These are phyloP conservation scores for Heliamphora pulchella DNA, from an alignment of 179 eudicot genomes.

Conservation along the genomic window DNA sequence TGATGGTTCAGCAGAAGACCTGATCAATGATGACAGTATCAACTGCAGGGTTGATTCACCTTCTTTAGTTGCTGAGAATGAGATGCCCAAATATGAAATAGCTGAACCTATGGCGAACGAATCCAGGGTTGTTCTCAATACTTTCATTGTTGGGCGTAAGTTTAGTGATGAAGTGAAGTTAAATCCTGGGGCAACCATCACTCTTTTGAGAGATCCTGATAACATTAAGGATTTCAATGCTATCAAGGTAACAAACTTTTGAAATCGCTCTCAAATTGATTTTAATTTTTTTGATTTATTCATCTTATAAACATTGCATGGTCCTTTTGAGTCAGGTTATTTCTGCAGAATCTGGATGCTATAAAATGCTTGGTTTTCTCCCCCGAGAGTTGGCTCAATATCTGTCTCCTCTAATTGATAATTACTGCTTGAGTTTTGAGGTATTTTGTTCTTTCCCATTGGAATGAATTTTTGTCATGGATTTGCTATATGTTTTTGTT, in stretches of 20 bases:
- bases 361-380: conserved; percentile 58
- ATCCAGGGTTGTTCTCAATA: conserved; percentile 40
- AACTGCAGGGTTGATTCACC: conserved; percentile 17
- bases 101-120: conserved; percentile 28
- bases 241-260: conserved; percentile 51
- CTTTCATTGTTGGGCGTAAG: conserved; percentile 77
- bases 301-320: conserved; percentile 14
- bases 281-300: conserved; percentile 2
- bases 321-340: conserved; percentile 51
- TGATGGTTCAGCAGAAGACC: conserved; percentile 23
- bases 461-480: background rate
- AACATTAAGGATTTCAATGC: conserved; percentile 83
- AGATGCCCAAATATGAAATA: conserved; percentile 23
- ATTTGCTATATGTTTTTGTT: background rate
- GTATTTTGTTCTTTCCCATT: conserved; percentile 29
- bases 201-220: conserved; percentile 59
- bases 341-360: conserved; percentile 38
- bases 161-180: conserved; percentile 49
- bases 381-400: conserved; percentile 67
- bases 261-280: background rate
- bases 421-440: conserved; percentile 50
- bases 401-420: conserved; percentile 76
- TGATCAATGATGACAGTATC: conserved; percentile 14
- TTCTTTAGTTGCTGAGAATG: conserved; percentile 19
- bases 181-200: conserved; percentile 38